Percentiles rank a stretch among this genome's conserved stretches.
Conservation (phyloP, 2,329 filamentous ascomycete genomes). For the Aspergillus luchuensis region DNA sequence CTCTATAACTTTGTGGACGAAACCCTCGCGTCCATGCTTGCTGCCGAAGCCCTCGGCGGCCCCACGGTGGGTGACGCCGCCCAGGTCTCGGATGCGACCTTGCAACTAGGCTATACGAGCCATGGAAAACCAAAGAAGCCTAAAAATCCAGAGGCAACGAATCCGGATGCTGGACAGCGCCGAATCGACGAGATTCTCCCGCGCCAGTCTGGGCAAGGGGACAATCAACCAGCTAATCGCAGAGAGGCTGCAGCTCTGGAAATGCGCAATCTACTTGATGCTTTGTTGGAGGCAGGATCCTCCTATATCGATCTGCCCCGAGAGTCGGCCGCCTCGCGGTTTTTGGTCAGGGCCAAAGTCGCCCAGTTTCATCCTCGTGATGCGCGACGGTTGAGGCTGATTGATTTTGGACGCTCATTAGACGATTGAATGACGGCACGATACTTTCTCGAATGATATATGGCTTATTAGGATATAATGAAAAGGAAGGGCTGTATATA, state of each 20-base stretch:
- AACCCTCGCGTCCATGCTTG: slow-evolving; percentile 72
- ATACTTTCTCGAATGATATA: neutral
- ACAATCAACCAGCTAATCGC: slow-evolving; percentile 39
- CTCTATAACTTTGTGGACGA: slow-evolving; percentile 72
- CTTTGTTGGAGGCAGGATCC: slow-evolving; percentile 49
- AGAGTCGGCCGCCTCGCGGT: slow-evolving; percentile 56
- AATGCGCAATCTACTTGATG: slow-evolving; percentile 50
- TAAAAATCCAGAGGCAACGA: slow-evolving; percentile 31
- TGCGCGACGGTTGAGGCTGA: slow-evolving; percentile 53
- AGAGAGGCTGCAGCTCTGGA: slow-evolving; percentile 52
- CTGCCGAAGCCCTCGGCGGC: slow-evolving; percentile 79
- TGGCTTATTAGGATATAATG: neutral
- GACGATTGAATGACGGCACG: slow-evolving; percentile 24
- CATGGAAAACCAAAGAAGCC: slow-evolving; percentile 51
- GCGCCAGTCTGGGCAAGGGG: slow-evolving; percentile 30
- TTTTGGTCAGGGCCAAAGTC: slow-evolving; percentile 57
- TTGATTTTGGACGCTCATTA: slow-evolving; percentile 53
- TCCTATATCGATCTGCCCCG: slow-evolving; percentile 52
- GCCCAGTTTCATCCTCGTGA: slow-evolving; percentile 59
- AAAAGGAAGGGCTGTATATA: slow-evolving; percentile 15
- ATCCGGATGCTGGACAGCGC: slow-evolving; percentile 45
- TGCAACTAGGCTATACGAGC: slow-evolving; percentile 57
- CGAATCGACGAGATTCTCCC: slow-evolving; percentile 56
- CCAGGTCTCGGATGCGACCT: slow-evolving; percentile 60
- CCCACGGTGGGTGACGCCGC: slow-evolving; percentile 76